Evolutionary conservation across 179 eudicot species (phyloP).

Genomic region (Gypsophila paniculata): DNA sequence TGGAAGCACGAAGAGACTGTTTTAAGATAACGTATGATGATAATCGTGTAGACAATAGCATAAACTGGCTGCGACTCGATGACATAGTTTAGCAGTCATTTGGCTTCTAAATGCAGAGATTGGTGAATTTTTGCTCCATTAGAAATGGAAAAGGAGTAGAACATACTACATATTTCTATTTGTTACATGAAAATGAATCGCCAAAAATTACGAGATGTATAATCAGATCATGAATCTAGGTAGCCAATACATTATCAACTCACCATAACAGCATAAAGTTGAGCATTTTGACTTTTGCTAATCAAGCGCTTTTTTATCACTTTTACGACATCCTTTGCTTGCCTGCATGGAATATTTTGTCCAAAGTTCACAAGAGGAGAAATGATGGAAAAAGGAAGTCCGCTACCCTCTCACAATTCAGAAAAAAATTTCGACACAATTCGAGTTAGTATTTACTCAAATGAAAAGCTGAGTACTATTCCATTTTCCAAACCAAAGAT

Average conservation of each 20-base stretch:
- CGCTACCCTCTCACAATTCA: background rate
- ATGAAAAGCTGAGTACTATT: background rate
- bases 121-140: background rate
- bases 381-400: constrained; percentile 8
- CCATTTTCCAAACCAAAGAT: background rate
- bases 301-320: constrained; percentile 76
- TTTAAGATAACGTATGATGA: background rate
- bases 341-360: constrained; percentile 44
- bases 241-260: constrained; percentile 28
- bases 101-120: background rate
- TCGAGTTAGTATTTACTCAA: background rate
- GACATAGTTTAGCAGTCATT: background rate
- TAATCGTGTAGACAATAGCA: background rate
- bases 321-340: constrained; percentile 76
- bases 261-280: constrained; percentile 74
- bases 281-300: constrained; percentile 65
- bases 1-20: background rate
- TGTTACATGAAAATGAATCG: background rate
- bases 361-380: background rate
- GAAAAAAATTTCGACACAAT: background rate
- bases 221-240: constrained; percentile 5
- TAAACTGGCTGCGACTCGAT: background rate
- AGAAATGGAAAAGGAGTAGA: background rate
- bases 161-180: background rate
- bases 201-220: constrained; percentile 2